phyloP scores from a whole-genome alignment of 1,284 basidiomycete species.

The Cryptococcus sp. region DNA sequence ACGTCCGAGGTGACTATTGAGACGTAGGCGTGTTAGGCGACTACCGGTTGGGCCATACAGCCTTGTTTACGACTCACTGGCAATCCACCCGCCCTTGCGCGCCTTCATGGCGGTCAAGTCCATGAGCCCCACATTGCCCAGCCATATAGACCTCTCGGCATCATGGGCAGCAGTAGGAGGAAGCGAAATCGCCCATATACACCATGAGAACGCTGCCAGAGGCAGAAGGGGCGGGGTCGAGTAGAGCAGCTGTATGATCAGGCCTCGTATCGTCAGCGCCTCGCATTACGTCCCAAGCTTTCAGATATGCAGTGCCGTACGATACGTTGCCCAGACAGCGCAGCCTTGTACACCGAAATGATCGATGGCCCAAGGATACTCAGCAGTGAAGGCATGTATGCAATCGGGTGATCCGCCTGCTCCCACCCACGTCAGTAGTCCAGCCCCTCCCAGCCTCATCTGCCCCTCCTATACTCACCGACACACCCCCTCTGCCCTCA shows the following conservation, averaged over 20 bases:
- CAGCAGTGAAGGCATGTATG: constrained; percentile 37
- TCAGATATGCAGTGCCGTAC: constrained; percentile 19
- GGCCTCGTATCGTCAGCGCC: not conserved
- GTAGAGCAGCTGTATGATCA: constrained; percentile 37
- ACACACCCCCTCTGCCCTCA: not conserved
- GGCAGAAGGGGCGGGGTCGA: constrained; percentile 40
- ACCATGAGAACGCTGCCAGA: constrained; percentile 40
- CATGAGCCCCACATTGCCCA: constrained; percentile 46
- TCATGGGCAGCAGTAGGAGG: constrained; percentile 22
- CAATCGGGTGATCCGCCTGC: constrained; percentile 32
- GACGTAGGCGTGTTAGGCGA: not conserved
- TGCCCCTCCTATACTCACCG: constrained; percentile 6
- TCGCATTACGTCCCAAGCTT: not conserved
- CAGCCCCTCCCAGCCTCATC: not conserved
- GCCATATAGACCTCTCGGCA: constrained; percentile 20
- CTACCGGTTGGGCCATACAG: not conserved
- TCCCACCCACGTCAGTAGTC: not conserved
- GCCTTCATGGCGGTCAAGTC: constrained; percentile 32
- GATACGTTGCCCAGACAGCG: constrained; percentile 37
- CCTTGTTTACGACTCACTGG: constrained; percentile 30
- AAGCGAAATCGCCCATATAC: constrained; percentile 38
- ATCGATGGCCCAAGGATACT: constrained; percentile 37
- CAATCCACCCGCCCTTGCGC: constrained; percentile 39
- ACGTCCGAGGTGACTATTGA: constrained; percentile 41
- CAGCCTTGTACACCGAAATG: constrained; percentile 39